These are phyloP conservation scores for Cupressus sempervirens DNA, from an alignment of 75 land plant species.

Conservation along the genomic window DNA sequence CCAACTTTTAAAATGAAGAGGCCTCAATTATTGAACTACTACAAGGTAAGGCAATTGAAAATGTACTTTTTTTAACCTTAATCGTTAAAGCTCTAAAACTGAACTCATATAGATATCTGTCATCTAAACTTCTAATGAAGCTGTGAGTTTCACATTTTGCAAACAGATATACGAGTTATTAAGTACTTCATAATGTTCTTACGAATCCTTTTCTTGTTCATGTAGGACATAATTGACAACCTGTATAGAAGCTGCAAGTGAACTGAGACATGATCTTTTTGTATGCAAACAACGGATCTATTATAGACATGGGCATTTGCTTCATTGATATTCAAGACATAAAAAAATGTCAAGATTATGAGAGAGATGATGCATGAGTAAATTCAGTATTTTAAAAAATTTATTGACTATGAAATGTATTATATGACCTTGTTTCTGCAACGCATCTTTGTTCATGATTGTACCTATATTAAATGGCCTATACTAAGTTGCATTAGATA, in stretches of 20 bases:
- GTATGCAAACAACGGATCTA: background rate
- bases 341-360: background rate
- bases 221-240: constrained; percentile 22
- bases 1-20: constrained; percentile 87
- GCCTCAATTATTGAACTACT: constrained; percentile 70
- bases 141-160: background rate
- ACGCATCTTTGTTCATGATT: background rate
- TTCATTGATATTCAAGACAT: background rate
- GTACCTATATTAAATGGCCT: background rate
- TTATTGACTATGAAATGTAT: background rate
- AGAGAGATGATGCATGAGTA: background rate
- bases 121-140: background rate
- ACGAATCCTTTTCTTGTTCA: background rate
- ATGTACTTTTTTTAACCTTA: background rate
- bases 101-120: background rate
- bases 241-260: constrained; percentile 18
- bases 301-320: background rate
- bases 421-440: background rate
- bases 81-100: background rate
- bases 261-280: background rate
- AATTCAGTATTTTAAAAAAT: too few relatives aligned
- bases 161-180: background rate
- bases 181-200: background rate
- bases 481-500: background rate
- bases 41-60: constrained; percentile 40